Base-by-base conservation (phyloP, 2,329 filamentous ascomycete species). In the Talaromyces sp. region DNA sequence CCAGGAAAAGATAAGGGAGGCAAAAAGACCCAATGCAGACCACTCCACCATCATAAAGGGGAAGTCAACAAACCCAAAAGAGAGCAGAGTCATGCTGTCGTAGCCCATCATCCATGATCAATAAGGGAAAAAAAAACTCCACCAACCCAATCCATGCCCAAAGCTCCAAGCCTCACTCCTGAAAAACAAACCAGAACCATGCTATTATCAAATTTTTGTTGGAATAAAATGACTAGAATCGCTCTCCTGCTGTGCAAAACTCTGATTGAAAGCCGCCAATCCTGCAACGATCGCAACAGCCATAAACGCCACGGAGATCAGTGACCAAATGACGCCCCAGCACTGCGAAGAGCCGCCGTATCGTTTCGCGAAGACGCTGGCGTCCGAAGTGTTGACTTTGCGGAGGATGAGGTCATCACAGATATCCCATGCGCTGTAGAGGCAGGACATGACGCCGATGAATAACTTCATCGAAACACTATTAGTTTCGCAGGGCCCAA, bases 371-470 rank as follows among this genome's bases (percentile, higher is more conserved):
- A 93, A 93, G 35, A 92, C 89, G 69, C 88, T 91, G 6, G 90
- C 90, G 73, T 94, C 90, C 4, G 90, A 92, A 24, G 84, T 87
- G 76, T 93, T 93, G 60, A 93, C 89, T 78, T 93, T 93, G 66
- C 90, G 85, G 4, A 93, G 80, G 69, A 94, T 92, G 37, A 93
- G 81, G 70, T 94, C 90, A 73, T 94, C 90, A 76, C 90, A 93
- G 70, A 93, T 93, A 80, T 93, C 90, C 90, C 90, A 93, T 5
- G 91, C 90, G 69, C 88, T 91, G 76, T 93, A 93, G 1, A 93
- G 83, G 1, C 87, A 89, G 7, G 87, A 90, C 90, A 93, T 93
- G 70, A 93, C 90, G 49, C 90, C 90, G 67, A 93, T 92, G 72
- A 93, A 93, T 33, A 93, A 37, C 35, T 37, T 31, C 5, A 37